phyloP scores from a whole-genome alignment of 306 rosid genomes.

The Malus asiatica region DNA sequence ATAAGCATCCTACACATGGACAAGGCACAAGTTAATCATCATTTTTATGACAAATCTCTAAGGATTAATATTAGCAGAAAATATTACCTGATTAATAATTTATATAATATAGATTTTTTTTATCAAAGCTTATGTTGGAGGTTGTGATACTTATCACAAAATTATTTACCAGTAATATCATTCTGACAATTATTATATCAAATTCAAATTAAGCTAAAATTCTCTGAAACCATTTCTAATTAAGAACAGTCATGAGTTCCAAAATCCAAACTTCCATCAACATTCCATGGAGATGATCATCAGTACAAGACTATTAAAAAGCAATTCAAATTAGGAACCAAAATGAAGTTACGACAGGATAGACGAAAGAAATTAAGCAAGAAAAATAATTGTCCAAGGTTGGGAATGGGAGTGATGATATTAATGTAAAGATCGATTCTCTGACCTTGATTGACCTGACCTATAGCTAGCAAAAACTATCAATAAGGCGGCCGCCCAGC shows the following conservation, averaged over 20 bases:
- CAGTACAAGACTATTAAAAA: neutral
- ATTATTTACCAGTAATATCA: neutral
- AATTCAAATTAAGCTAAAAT: neutral
- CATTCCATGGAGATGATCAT: neutral
- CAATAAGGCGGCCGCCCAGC: constrained; percentile 56
- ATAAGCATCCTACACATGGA: neutral
- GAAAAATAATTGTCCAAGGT: constrained; percentile 8
- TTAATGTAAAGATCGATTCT: constrained; percentile 5
- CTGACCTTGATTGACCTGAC: constrained; percentile 22
- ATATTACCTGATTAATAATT: neutral
- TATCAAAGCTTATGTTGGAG: neutral
- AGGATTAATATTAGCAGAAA: neutral
- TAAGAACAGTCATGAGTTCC: neutral
- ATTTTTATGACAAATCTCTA: neutral
- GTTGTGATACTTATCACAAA: neutral
- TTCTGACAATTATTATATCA: neutral
- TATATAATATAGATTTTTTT: neutral
- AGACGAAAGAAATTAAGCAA: neutral
- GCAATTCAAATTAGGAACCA: constrained; percentile 5
- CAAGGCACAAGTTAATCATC: neutral
- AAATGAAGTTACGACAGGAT: neutral
- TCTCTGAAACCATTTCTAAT: neutral
- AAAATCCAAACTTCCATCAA: neutral
- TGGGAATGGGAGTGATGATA: neutral
- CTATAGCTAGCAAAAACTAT: constrained; percentile 12